phyloP scores from a whole-genome alignment of 2,329 filamentous ascomycete genomes.

The Thelonectria discophora region DNA sequence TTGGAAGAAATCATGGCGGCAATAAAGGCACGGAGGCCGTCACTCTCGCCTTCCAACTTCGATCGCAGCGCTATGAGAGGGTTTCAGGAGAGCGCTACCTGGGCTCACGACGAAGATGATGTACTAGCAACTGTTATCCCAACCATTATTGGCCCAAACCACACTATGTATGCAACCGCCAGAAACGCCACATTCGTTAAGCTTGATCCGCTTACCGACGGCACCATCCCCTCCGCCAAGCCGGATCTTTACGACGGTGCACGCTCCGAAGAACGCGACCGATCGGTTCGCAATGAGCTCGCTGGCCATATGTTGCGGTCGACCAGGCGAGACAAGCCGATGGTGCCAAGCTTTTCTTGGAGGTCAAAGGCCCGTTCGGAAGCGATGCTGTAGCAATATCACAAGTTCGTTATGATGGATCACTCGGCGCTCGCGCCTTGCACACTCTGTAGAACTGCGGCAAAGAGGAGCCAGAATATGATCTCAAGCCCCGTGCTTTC shows the following conservation, averaged over 20 bases:
- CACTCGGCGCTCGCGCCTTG: slow-evolving; percentile 49
- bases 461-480: slow-evolving; percentile 44
- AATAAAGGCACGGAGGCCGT: slow-evolving; percentile 32
- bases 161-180: slow-evolving; percentile 10
- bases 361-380: slow-evolving; percentile 49
- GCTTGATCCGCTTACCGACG: slow-evolving; percentile 48
- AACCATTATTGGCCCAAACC: slow-evolving; percentile 38
- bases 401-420: slow-evolving; percentile 51
- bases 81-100: slow-evolving; percentile 42
- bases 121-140: slow-evolving; percentile 46
- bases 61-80: slow-evolving; percentile 40
- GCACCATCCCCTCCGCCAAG: slow-evolving; percentile 39
- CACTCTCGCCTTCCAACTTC: slow-evolving; percentile 50
- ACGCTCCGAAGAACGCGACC: slow-evolving; percentile 37
- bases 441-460: slow-evolving; percentile 49
- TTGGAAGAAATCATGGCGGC: slow-evolving; percentile 9
- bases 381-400: slow-evolving; percentile 41
- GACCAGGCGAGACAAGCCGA: slow-evolving; percentile 41
- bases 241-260: slow-evolving; percentile 48
- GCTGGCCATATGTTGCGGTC: slow-evolving; percentile 44
- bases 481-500: slow-evolving; percentile 51
- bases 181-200: slow-evolving; percentile 46
- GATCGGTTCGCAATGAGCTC: slow-evolving; percentile 38
- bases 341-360: slow-evolving; percentile 55
- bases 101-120: slow-evolving; percentile 48